Evolutionary conservation across 2,329 filamentous ascomycete genomes (phyloP).

Genomic region (Clarireedia monteithiana): DNA sequence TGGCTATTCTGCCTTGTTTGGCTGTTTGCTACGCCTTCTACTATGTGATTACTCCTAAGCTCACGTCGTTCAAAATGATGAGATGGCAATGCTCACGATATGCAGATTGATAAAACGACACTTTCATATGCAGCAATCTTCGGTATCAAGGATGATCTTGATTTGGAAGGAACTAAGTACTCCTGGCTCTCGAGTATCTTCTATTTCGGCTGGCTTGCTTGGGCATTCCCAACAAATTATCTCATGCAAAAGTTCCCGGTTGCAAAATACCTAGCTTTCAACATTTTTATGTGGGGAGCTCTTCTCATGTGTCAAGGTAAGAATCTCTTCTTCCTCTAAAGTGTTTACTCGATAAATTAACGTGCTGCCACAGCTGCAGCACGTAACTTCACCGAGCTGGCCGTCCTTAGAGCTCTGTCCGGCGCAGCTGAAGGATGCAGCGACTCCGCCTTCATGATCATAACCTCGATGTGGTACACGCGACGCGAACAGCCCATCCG

Average conservation of each 20-base stretch:
- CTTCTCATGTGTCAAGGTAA: conserved; percentile 1
- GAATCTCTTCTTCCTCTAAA: conserved; percentile 22
- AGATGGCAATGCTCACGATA: not conserved
- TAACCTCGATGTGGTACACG: conserved; percentile 42
- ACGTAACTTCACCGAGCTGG: conserved; percentile 1
- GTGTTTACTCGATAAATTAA: conserved; percentile 29
- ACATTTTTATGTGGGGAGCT: conserved; percentile 2
- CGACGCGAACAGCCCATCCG: conserved; percentile 53
- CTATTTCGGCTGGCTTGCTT: conserved; percentile 47
- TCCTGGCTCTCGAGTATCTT: conserved; percentile 34
- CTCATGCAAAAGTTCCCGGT: conserved; percentile 43
- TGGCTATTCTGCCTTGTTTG: conserved; percentile 1
- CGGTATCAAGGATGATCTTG: conserved; percentile 46
- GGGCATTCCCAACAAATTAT: conserved; percentile 47
- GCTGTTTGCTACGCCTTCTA: conserved; percentile 2
- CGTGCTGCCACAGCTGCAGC: conserved; percentile 25
- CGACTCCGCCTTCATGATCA: conserved; percentile 44
- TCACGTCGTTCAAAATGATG: not conserved
- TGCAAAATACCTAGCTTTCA: conserved; percentile 37
- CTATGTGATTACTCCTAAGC: not conserved
- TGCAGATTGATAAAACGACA: conserved; percentile 35
- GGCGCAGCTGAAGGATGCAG: conserved; percentile 29
- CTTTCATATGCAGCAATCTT: conserved; percentile 50
- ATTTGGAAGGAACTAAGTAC: conserved; percentile 43
- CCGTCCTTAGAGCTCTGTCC: not conserved